A percentile compares a stretch with the other conserved stretches of the same genome.
These are phyloP conservation scores for Melanomma pulvis-pyrius DNA, from an alignment of 495 filamentous ascomycete genomes.

Conservation along the genomic window DNA sequence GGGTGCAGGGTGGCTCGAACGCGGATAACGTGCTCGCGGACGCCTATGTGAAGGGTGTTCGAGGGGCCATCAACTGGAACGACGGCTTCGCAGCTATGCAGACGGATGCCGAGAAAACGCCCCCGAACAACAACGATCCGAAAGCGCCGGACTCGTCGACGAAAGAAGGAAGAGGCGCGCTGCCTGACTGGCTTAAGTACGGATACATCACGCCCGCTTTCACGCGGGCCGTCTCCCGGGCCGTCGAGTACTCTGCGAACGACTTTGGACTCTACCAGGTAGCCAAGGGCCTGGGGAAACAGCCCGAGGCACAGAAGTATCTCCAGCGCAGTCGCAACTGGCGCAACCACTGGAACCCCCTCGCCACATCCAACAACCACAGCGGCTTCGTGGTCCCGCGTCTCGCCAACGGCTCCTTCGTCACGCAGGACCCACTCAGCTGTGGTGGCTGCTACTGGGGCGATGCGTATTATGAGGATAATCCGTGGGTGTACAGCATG, in stretches of 20 bases:
- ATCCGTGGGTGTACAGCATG: slow-evolving; percentile 72
- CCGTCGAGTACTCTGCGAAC: slow-evolving; percentile 67
- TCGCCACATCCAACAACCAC: slow-evolving; percentile 57
- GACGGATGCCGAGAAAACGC: slow-evolving; percentile 67
- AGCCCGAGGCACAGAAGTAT: slow-evolving; percentile 60
- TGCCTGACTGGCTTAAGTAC: slow-evolving; percentile 67
- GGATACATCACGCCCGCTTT: slow-evolving; percentile 68
- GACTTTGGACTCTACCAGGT: slow-evolving; percentile 69
- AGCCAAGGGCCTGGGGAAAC: slow-evolving; percentile 58
- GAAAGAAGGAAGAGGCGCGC: slow-evolving; percentile 70
- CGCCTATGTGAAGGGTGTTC: slow-evolving; percentile 72
- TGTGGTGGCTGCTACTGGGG: slow-evolving; percentile 74
- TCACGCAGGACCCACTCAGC: slow-evolving; percentile 59
- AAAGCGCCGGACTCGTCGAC: slow-evolving; percentile 64
- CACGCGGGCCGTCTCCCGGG: slow-evolving; percentile 63
- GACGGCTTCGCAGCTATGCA: slow-evolving; percentile 70
- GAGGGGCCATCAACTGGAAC: slow-evolving; percentile 67
- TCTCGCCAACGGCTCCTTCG: slow-evolving; percentile 56
- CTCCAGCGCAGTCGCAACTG: slow-evolving; percentile 67
- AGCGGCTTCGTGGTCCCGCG: slow-evolving; percentile 69
- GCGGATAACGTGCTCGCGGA: slow-evolving; percentile 76
- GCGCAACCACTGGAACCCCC: slow-evolving; percentile 71
- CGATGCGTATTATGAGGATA: slow-evolving; percentile 64
- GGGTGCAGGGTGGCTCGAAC: slow-evolving; percentile 72
- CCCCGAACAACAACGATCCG: slow-evolving; percentile 61